A percentile compares a stretch with the other conserved stretches of the same genome.
Evolutionary conservation across 768 basidiomycete genomes (phyloP).

Genomic region (Phylloporus sp.): DNA sequence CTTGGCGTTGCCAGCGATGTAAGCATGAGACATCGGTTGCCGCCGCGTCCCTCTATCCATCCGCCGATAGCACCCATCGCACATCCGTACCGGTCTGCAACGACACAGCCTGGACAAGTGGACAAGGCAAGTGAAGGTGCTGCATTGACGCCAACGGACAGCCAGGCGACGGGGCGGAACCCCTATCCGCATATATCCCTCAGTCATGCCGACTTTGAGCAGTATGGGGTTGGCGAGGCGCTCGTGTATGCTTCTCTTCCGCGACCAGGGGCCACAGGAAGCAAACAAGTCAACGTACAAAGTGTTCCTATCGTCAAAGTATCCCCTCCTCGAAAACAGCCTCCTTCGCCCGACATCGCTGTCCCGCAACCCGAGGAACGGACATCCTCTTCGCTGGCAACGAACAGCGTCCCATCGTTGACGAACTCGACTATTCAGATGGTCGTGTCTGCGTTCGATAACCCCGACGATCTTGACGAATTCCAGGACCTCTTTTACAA

Average conservation of each 20-base stretch:
- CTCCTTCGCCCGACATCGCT: not conserved
- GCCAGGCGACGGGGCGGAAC: not conserved
- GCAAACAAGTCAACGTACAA: not conserved
- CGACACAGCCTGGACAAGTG: not conserved
- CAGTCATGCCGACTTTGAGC: constrained; percentile 35
- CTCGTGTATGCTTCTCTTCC: constrained; percentile 42
- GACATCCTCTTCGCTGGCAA: constrained; percentile 3
- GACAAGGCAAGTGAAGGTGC: not conserved
- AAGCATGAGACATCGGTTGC: constrained; percentile 34
- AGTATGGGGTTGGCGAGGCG: constrained; percentile 59
- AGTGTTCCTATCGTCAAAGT: not conserved
- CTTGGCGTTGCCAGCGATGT: constrained; percentile 23
- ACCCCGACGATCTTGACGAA: constrained; percentile 62
- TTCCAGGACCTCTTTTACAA: constrained; percentile 73
- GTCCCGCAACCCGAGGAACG: constrained; percentile 37
- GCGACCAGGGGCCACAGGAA: not conserved
- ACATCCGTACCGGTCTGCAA: constrained; percentile 23
- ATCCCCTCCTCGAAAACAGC: not conserved
- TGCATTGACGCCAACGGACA: not conserved
- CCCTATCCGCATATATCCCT: constrained; percentile 23
- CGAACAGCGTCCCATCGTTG: constrained; percentile 18
- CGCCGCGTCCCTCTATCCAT: constrained; percentile 26
- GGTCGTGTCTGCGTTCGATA: constrained; percentile 45
- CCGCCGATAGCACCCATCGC: constrained; percentile 25
- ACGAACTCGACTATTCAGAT: constrained; percentile 36